Evolutionary conservation across 495 filamentous ascomycete species (phyloP), one percentile per base, ranked within the genome.

Genomic region (Apiosordaria backusii): DNA sequence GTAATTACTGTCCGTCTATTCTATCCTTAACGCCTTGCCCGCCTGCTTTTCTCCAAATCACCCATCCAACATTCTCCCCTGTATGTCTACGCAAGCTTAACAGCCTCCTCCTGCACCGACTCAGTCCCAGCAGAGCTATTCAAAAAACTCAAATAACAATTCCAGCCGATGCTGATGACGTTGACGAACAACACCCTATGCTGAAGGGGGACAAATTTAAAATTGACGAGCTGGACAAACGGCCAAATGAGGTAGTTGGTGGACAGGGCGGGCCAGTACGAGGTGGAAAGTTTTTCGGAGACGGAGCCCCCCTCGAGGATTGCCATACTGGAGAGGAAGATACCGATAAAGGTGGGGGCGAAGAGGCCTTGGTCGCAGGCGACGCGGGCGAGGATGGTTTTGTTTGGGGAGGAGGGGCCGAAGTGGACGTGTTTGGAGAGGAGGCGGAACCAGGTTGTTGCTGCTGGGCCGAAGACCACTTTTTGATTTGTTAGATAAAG

Each of bases 161-260:
- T 99, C 95, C 95, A 99, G 67, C 92, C 94, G 86, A 83, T 76
- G 55, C 69, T 81, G 54, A 98, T 83, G 21, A 96, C 76, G 73
- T 99, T 99, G 57, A 97, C 95, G 55, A 97, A 87, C 70, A 99
- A 76, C 35, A 99, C 84, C 65, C 94, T 80, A 74, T 93, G 88
- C 68, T 98, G 85, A 70, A 97, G 77, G 16, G 95, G 95, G 62
- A 98, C 90, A 55, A 96, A 81, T 74, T 89, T 88, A 81, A 99
- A 98, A 80, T 99, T 99, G 68, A 89, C 83, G 61, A 89, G 78
- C 81, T 99, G 95, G 65, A 98, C 92, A 67, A 85, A 86, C 9
- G 95, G 96, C 95, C 96, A 99, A 59, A 99, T 82, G 77, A 92
- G 86, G 83, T 90, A 93, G 76, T 99, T 99, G 72, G 89, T 90